These are phyloP conservation scores for Theobroma cacao DNA, from an alignment of 345 rosid species.

Conservation along the genomic window DNA sequence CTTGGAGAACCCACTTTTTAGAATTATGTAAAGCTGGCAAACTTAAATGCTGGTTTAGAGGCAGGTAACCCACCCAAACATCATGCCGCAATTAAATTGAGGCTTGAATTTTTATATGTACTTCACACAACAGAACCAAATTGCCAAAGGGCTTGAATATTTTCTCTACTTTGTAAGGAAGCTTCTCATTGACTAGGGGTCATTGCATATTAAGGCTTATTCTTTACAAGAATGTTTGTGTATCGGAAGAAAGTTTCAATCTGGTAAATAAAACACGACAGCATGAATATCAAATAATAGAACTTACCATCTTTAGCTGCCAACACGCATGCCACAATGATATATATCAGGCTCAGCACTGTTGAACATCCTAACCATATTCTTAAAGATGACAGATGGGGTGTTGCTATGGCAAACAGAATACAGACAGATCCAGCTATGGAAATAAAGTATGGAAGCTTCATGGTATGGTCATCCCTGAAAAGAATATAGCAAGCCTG, in stretches of 20 bases:
- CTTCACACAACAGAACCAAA: background rate
- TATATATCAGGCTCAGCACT: slow-evolving; percentile 57
- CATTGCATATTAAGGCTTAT: background rate
- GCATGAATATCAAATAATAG: background rate
- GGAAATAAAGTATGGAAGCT: slow-evolving; percentile 52
- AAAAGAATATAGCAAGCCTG: slow-evolving; percentile 63
- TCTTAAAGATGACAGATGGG: slow-evolving; percentile 83
- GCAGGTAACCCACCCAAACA: background rate
- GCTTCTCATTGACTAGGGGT: background rate
- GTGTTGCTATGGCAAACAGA: slow-evolving; percentile 74
- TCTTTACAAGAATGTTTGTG: background rate
- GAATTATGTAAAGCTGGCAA: background rate
- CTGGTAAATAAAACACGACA: background rate
- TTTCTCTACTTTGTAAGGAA: background rate
- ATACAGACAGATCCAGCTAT: slow-evolving; percentile 54
- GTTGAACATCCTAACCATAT: slow-evolving; percentile 89
- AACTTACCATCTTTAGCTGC: slow-evolving; percentile 68
- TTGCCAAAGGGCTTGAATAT: background rate
- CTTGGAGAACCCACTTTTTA: background rate
- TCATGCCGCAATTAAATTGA: background rate
- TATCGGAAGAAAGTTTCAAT: background rate
- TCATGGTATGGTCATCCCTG: slow-evolving; percentile 42
- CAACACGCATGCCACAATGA: slow-evolving; percentile 52
- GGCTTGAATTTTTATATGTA: background rate
- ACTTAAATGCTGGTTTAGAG: background rate